Evolutionary conservation across 2,329 filamentous ascomycete species (phyloP).

Genomic region (Claviceps quebecensis): DNA sequence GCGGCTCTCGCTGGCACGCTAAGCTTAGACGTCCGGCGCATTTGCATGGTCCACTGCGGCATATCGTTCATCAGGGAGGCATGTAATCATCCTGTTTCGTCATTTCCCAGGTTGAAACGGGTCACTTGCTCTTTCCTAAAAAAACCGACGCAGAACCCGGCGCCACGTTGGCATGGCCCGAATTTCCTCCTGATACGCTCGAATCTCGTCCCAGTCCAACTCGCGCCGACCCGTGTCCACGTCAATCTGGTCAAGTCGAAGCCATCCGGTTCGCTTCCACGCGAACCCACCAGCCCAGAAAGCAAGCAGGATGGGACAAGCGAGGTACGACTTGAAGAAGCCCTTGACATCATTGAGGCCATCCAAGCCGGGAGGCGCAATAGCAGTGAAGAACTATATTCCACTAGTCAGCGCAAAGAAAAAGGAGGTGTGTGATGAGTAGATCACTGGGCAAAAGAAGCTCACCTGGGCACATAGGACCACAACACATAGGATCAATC

Average conservation of each 20-base stretch:
- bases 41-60: no score
- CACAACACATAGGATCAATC: conserved; percentile 40
- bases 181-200: conserved; percentile 7
- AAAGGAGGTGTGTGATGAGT: not conserved
- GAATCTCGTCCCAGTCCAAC: conserved; percentile 51
- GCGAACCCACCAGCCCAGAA: conserved; percentile 46
- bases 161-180: conserved; percentile 7
- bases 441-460: conserved; percentile 4
- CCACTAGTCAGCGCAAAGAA: not conserved
- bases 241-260: conserved; percentile 47
- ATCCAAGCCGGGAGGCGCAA: conserved; percentile 21
- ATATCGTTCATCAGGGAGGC: no score
- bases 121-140: conserved; percentile 1
- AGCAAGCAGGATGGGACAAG: conserved; percentile 36
- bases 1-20: no score
- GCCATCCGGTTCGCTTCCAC: conserved; percentile 53
- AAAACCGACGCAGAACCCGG: conserved; percentile 5
- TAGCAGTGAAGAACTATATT: conserved; percentile 31
- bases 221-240: conserved; percentile 52
- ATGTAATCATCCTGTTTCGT: no score
- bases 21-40: no score
- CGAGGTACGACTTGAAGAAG: conserved; percentile 43
- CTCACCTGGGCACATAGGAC: conserved; percentile 36
- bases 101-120: not conserved
- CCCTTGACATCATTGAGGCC: conserved; percentile 26